Conservation (phyloP, 202 grass and related monocot species). For the Panicum hallii region DNA sequence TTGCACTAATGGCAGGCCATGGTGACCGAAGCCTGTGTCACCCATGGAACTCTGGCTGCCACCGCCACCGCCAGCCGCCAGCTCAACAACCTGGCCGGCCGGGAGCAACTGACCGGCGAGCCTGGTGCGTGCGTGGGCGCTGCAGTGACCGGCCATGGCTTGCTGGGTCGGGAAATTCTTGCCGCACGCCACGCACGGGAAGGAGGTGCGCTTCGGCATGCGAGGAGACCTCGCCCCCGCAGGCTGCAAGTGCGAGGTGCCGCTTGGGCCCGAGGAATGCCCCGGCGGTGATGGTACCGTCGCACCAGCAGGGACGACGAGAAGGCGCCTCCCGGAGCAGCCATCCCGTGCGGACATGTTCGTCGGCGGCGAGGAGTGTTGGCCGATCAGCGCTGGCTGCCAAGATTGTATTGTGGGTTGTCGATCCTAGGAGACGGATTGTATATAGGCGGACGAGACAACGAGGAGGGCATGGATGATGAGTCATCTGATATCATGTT, state of each 20-base stretch:
- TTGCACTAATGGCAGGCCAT: background rate
- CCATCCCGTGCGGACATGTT: background rate
- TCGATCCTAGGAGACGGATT: background rate
- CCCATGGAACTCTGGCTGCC: too few species aligned
- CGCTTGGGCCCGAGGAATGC: background rate
- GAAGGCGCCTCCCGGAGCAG: background rate
- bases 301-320: background rate
- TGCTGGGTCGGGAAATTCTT: slow-evolving; percentile 36
- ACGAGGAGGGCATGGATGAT: background rate
- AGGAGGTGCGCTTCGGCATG: slow-evolving; percentile 16
- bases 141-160: slow-evolving; percentile 45
- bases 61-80: too few species aligned
- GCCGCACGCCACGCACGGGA: slow-evolving; percentile 14
- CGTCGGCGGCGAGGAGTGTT: too few species aligned
- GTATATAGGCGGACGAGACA: too few species aligned
- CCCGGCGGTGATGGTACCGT: background rate
- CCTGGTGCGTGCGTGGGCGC: background rate
- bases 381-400: too few species aligned
- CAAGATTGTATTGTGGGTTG: too few species aligned
- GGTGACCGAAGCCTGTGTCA: too few species aligned
- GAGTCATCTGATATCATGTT: too few species aligned
- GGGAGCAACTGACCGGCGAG: background rate
- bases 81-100: background rate
- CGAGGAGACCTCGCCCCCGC: background rate
- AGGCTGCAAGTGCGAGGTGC: background rate